Evolutionary conservation across 2,329 filamentous ascomycete species (phyloP).

Genomic region (Blastomyces emzantsi): DNA sequence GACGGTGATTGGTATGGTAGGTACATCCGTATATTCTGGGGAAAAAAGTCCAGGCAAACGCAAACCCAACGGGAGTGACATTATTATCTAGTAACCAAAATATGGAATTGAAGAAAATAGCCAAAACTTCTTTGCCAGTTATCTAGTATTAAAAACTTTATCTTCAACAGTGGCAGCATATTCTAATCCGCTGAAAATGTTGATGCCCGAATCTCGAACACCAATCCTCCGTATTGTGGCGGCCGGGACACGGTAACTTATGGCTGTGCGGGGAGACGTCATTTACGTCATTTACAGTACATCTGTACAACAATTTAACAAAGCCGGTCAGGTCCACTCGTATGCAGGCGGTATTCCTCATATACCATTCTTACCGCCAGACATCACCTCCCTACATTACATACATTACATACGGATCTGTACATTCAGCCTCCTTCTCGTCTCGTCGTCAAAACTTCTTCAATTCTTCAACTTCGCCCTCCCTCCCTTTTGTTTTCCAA

Average conservation of each 20-base stretch:
- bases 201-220: neutral
- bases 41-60: neutral
- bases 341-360: neutral
- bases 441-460: neutral
- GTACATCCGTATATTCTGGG: too few species aligned
- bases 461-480: neutral
- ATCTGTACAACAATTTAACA: too few species aligned
- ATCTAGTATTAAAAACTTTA: neutral
- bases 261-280: neutral
- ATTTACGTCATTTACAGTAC: too few species aligned
- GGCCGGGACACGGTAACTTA: neutral
- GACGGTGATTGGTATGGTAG: too few species aligned
- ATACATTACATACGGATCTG: neutral
- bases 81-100: too few species aligned
- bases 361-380: too few species aligned
- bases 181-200: neutral
- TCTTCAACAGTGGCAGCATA: neutral
- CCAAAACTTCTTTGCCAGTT: neutral
- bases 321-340: too few species aligned
- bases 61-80: too few species aligned
- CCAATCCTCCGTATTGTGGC: too few species aligned
- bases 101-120: neutral
- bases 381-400: too few species aligned
- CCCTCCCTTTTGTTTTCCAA: neutral
- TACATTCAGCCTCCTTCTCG: neutral